Evolutionary conservation across 805 yeast genomes (phyloP).

Genomic region (Candida montana): DNA sequence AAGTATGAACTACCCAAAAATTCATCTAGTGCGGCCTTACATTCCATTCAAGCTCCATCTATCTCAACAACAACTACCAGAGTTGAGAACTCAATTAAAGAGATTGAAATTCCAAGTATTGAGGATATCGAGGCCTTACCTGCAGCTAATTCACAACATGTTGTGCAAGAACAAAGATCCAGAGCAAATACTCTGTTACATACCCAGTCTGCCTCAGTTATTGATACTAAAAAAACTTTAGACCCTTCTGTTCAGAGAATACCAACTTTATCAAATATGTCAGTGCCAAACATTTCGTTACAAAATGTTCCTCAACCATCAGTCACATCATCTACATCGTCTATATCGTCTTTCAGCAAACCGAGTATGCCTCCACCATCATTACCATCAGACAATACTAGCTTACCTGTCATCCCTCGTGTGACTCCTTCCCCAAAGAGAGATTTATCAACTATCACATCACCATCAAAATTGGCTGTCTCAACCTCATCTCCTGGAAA

Average conservation of each 20-base stretch:
- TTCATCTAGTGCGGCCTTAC: conserved; percentile 18
- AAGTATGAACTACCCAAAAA: conserved; percentile 19
- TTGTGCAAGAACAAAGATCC: conserved; percentile 18
- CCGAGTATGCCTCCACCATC: not conserved
- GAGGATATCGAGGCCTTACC: conserved; percentile 33
- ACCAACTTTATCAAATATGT: conserved; percentile 15
- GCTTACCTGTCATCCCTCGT: conserved; percentile 20
- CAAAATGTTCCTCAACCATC: conserved; percentile 1
- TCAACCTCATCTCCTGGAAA: conserved; percentile 31
- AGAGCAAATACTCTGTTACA: conserved; percentile 27
- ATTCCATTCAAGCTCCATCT: conserved; percentile 10
- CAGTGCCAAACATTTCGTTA: conserved; percentile 1
- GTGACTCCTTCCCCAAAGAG: conserved; percentile 46
- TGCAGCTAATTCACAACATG: conserved; percentile 16
- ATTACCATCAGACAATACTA: conserved; percentile 1
- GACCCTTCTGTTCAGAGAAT: conserved; percentile 20
- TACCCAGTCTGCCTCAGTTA: conserved; percentile 16
- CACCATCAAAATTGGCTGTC: conserved; percentile 25
- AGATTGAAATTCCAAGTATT: conserved; percentile 68
- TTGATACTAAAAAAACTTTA: conserved; percentile 18
- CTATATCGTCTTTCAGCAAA: not conserved
- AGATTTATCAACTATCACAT: conserved; percentile 12
- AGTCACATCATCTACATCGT: conserved; percentile 2
- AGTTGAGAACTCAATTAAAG: conserved; percentile 52
- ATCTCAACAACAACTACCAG: conserved; percentile 21